Conservation (phyloP, 1,284 basidiomycete genomes). For the Naganishia sp. region DNA sequence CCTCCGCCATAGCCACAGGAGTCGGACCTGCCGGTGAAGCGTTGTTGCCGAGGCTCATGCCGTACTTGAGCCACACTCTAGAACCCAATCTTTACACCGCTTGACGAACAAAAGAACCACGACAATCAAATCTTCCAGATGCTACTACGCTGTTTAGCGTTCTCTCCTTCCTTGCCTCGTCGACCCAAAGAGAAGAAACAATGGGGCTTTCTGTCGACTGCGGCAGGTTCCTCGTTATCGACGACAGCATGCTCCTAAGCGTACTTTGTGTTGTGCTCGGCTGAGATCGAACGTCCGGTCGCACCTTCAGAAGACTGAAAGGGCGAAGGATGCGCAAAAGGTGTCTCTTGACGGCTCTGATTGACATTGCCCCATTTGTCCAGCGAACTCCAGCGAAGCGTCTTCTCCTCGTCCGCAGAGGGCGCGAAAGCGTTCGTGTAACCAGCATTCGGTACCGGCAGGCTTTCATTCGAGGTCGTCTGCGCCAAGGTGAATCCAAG, state of each 20-base stretch:
- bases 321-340: conserved; percentile 12
- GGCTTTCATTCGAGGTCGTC: conserved; percentile 47
- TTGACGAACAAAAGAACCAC: not conserved
- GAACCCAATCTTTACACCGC: not conserved
- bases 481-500: conserved; percentile 29
- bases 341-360: conserved; percentile 12
- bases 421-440: conserved; percentile 49
- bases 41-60: no score
- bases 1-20: no score
- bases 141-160: conserved; percentile 6
- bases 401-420: conserved; percentile 49
- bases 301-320: not conserved
- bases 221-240: not conserved
- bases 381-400: conserved; percentile 50
- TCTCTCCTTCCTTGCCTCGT: conserved; percentile 21
- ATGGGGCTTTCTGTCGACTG: conserved; percentile 42
- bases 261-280: conserved; percentile 20
- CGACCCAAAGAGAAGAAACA: conserved; percentile 48
- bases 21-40: no score
- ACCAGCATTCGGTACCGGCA: conserved; percentile 35
- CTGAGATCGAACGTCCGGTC: conserved; percentile 17
- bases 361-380: conserved; percentile 30
- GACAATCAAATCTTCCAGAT: conserved; percentile 21
- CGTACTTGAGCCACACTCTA: no score
- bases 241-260: conserved; percentile 20